Evolutionary conservation across 208 protist genomes (phyloP).

Genomic region (Trypanosoma caninum): DNA sequence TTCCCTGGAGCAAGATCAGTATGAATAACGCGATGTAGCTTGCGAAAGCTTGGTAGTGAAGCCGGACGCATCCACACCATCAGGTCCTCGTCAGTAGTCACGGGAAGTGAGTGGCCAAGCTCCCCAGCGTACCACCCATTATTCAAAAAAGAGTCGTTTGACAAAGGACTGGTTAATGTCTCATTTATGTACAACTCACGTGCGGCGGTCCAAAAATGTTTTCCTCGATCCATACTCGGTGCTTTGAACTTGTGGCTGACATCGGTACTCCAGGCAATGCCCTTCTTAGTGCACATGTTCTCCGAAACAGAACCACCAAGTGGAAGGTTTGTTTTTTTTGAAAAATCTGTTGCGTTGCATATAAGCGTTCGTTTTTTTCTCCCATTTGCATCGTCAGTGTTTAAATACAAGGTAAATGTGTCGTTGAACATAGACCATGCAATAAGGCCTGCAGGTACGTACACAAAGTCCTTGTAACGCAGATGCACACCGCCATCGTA

Average conservation of each 20-base stretch:
- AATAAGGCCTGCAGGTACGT: conserved; percentile 95
- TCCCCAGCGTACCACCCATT: conserved; percentile 87
- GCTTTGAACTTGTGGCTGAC: conserved; percentile 81
- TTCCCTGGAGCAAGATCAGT: conserved; percentile 69
- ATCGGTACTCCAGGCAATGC: conserved; percentile 95
- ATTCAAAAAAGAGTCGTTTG: conserved; percentile 72
- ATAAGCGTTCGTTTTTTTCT: conserved; percentile 30
- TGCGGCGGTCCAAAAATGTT: conserved; percentile 53
- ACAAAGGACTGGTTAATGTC: conserved; percentile 20
- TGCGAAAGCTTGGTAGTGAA: conserved; percentile 95
- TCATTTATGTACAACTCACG: conserved; percentile 38
- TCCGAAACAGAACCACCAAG: conserved; percentile 24
- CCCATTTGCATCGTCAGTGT: neutral
- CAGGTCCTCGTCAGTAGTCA: conserved; percentile 95
- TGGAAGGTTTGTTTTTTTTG: conserved; percentile 50
- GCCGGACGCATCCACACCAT: conserved; percentile 98
- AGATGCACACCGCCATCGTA: neutral
- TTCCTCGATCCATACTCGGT: conserved; percentile 27
- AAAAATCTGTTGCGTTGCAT: conserved; percentile 84
- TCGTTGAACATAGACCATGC: conserved; percentile 98
- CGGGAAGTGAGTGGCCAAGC: conserved; percentile 74
- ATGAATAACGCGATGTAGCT: conserved; percentile 95
- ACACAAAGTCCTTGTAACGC: conserved; percentile 74
- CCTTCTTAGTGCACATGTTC: conserved; percentile 79
- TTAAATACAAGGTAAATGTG: conserved; percentile 71